phyloP scores from a whole-genome alignment of 257 asterid species.

The Echites panduratus region DNA sequence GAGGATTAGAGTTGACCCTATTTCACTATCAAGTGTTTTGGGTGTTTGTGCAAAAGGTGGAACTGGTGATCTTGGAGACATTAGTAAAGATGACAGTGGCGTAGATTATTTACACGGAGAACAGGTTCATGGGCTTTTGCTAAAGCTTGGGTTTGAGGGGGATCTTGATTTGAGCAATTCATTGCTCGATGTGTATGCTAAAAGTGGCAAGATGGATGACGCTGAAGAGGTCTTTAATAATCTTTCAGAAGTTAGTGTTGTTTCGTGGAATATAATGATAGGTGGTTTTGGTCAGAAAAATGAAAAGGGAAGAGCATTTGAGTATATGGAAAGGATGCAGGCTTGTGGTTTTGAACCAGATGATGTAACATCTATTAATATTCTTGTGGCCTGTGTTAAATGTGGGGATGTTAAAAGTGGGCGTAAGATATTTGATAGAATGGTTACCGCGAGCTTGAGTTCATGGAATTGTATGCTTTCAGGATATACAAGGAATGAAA shows the following conservation, averaged over 20 bases:
- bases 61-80: slow-evolving; percentile 22
- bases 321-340: slow-evolving; percentile 49
- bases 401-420: slow-evolving; percentile 55
- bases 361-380: slow-evolving; percentile 50
- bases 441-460: slow-evolving; percentile 45
- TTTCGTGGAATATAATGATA: slow-evolving; percentile 80
- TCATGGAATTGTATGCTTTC: slow-evolving; percentile 73
- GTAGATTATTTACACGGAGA: slow-evolving; percentile 28
- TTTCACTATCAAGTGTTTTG: slow-evolving; percentile 54
- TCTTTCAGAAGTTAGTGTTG: slow-evolving; percentile 45
- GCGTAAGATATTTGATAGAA: slow-evolving; percentile 38
- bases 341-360: slow-evolving; percentile 50
- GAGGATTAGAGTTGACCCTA: slow-evolving; percentile 37
- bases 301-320: slow-evolving; percentile 32
- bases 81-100: slow-evolving; percentile 20
- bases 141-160: slow-evolving; percentile 46
- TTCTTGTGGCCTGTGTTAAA: slow-evolving; percentile 58
- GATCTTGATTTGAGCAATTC: slow-evolving; percentile 57
- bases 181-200: slow-evolving; percentile 63
- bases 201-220: slow-evolving; percentile 46
- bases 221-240: slow-evolving; percentile 50
- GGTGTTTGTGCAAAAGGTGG: slow-evolving; percentile 46
- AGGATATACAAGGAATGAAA: slow-evolving; percentile 50
- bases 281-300: slow-evolving; percentile 52
- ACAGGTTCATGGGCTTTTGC: slow-evolving; percentile 54